Conservation (phyloP, 306 rosid species). For the Astragalus membranaceus region DNA sequence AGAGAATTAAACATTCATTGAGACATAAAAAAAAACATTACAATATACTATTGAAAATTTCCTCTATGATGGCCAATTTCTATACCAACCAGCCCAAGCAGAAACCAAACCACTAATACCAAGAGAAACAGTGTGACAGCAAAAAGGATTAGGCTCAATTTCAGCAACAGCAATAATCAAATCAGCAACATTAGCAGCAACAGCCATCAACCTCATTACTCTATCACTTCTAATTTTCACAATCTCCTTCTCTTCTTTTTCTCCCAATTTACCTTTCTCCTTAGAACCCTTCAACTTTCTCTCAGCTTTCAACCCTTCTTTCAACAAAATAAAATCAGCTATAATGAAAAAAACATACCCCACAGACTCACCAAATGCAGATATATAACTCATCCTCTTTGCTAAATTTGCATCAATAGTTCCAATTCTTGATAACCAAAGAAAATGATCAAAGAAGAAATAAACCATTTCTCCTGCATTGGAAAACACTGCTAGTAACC, state of each 20-base stretch:
- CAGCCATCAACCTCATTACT: constrained; percentile 79
- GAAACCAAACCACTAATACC: constrained; percentile 96
- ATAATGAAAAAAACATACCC: constrained; percentile 81
- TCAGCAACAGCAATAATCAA: constrained; percentile 80
- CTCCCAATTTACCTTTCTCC: constrained; percentile 9
- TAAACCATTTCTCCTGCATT: constrained; percentile 92
- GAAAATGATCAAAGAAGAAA: constrained; percentile 91
- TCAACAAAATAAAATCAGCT: constrained; percentile 53
- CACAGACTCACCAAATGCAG: constrained; percentile 89
- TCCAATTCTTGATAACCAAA: constrained; percentile 83
- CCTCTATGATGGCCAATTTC: constrained; percentile 79
- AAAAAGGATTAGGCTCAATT: constrained; percentile 85
- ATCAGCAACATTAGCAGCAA: constrained; percentile 90
- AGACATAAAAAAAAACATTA: constrained; percentile 25
- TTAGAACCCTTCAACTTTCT: constrained; percentile 24
- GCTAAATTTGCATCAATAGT: constrained; percentile 59
- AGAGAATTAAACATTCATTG: not conserved
- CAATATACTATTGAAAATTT: not conserved
- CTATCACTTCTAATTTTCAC: constrained; percentile 66
- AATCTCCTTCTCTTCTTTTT: constrained; percentile 31
- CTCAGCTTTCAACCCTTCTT: constrained; percentile 56
- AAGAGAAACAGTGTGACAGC: constrained; percentile 73
- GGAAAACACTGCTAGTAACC: constrained; percentile 54
- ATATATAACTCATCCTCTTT: constrained; percentile 55
- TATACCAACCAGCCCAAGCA: constrained; percentile 99